A percentile compares a stretch with the other conserved stretches of the same genome.
These are phyloP conservation scores for Penicillium bovifimosum DNA, from an alignment of 495 filamentous ascomycete species.

Conservation along the genomic window DNA sequence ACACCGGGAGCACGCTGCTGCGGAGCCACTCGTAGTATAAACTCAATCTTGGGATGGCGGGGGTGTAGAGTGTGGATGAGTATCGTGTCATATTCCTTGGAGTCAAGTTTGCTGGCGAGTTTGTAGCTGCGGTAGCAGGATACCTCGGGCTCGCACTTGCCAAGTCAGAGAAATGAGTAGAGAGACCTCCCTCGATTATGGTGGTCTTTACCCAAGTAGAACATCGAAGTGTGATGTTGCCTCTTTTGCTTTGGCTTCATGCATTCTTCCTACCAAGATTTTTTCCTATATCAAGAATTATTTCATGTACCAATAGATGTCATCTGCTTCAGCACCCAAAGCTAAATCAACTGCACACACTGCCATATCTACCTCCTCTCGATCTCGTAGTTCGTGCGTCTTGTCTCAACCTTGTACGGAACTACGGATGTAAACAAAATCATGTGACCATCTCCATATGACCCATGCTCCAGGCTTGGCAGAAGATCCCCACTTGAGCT, in stretches of 20 bases:
- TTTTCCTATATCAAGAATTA: too few relatives aligned
- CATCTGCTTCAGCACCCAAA: too few relatives aligned
- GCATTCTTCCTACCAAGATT: too few relatives aligned
- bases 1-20: conserved; percentile 10
- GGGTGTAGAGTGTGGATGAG: neutral
- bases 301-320: too few relatives aligned
- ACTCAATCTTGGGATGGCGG: neutral
- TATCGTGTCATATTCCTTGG: neutral
- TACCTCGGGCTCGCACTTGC: neutral
- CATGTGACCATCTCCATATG: neutral
- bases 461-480: neutral
- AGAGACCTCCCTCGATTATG: neutral
- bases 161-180: neutral
- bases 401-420: too few relatives aligned
- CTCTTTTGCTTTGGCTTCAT: neutral
- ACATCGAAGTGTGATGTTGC: neutral
- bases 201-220: too few relatives aligned
- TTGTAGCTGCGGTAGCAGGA: neutral
- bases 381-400: too few relatives aligned
- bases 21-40: conserved; percentile 10
- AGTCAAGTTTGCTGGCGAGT: neutral
- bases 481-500: conserved; percentile 5
- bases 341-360: too few relatives aligned
- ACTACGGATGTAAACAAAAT: neutral
- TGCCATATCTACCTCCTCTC: too few relatives aligned